Conservation (phyloP, 2,329 filamentous ascomycete species). For the Fusarium sp. region DNA sequence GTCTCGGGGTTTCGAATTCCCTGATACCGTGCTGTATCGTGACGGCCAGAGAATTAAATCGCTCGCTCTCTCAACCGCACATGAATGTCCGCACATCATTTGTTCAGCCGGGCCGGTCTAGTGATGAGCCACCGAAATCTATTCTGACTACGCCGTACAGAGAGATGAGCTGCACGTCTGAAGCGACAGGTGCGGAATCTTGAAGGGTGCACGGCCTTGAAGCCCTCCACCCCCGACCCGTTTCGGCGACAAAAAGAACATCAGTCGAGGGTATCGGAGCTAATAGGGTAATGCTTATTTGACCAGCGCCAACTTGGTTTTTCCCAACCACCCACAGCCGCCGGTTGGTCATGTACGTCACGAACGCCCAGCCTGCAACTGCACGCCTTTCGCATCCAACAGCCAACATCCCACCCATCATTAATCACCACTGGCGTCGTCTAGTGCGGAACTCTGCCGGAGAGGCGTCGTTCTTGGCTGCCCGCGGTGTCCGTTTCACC, state of each 20-base stretch:
- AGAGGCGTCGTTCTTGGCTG: slow-evolving; percentile 33
- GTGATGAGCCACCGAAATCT: slow-evolving; percentile 35
- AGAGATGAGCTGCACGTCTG: slow-evolving; percentile 11
- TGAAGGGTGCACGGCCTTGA: slow-evolving; percentile 30
- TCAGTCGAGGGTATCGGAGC: slow-evolving; percentile 30
- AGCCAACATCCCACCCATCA: slow-evolving; percentile 28
- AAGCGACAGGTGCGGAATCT: slow-evolving; percentile 24
- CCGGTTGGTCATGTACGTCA: slow-evolving; percentile 36
- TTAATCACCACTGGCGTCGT: slow-evolving; percentile 17
- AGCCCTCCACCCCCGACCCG: slow-evolving; percentile 16
- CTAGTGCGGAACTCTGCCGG: slow-evolving; percentile 40
- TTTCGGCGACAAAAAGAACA: slow-evolving; percentile 29
- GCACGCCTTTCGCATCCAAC: slow-evolving; percentile 19
- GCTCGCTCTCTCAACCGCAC: slow-evolving; percentile 25
- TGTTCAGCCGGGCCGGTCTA: slow-evolving; percentile 27
- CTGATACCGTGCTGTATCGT: slow-evolving; percentile 28
- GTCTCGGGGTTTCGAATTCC: slow-evolving; percentile 35
- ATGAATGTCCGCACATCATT: slow-evolving; percentile 24
- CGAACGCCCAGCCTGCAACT: slow-evolving; percentile 25
- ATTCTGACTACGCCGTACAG: slow-evolving; percentile 5
- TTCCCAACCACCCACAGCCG: slow-evolving; percentile 24
- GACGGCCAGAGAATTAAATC: slow-evolving; percentile 21
- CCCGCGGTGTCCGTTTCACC: slow-evolving; percentile 38
- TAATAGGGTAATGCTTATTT: slow-evolving; percentile 31
- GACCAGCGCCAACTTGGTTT: slow-evolving; percentile 11